Conservation (phyloP, 371 early-diverging fungal genomes). For the Basidiobolus heterosporus region DNA sequence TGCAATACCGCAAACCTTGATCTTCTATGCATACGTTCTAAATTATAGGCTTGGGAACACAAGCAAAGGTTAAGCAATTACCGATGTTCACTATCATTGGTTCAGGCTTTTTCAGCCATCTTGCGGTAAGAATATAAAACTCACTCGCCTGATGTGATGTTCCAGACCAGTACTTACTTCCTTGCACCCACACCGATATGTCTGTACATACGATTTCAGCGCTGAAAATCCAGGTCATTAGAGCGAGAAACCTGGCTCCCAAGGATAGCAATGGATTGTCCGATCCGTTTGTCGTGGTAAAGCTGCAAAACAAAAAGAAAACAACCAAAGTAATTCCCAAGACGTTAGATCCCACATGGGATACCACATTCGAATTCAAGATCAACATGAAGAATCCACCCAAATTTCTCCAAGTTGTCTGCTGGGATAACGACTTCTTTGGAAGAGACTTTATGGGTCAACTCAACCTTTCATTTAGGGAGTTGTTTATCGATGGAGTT, state of each 20-base stretch:
- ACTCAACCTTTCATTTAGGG: slow-evolving; percentile 28
- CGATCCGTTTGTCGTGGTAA: slow-evolving; percentile 7
- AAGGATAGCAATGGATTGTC: slow-evolving; percentile 13
- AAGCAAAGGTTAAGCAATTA: no score
- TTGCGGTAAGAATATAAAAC: no score
- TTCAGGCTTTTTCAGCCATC: no score
- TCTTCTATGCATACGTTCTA: no score
- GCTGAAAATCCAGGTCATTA: slow-evolving; percentile 1
- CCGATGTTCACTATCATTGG: no score
- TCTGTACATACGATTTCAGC: no score
- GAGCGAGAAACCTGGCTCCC: slow-evolving; percentile 5
- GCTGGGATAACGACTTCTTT: slow-evolving; percentile 46
- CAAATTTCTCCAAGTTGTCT: slow-evolving; percentile 21
- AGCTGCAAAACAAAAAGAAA: slow-evolving; percentile 3
- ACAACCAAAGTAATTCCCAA: slow-evolving; percentile 42
- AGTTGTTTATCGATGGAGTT: slow-evolving; percentile 23
- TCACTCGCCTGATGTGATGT: no score
- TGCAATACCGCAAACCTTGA: no score
- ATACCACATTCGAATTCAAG: slow-evolving; percentile 44
- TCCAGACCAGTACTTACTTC: no score
- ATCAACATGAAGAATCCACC: slow-evolving; percentile 24
- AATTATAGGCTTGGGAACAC: no score
- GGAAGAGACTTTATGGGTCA: slow-evolving; percentile 45
- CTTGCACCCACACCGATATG: no score
- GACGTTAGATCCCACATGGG: slow-evolving; percentile 60